phyloP scores from a whole-genome alignment of 805 yeast species.

The Yarrowia deformans region DNA sequence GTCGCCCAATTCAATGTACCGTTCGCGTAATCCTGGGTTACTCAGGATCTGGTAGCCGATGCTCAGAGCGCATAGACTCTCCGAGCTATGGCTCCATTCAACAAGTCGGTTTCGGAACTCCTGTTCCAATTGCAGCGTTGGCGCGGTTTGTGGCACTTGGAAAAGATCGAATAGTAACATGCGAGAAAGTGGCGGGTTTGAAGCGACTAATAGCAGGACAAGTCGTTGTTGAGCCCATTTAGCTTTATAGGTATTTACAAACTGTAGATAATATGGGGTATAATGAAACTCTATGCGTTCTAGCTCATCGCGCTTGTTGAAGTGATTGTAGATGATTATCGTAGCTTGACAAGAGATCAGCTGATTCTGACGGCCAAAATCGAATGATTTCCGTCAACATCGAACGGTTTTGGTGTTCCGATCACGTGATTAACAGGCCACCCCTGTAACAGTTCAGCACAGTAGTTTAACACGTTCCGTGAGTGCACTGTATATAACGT shows the following conservation, averaged over 20 bases:
- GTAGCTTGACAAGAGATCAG: background rate
- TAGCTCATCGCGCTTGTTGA: slow-evolving; percentile 1
- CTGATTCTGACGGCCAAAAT: background rate
- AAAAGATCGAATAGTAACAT: slow-evolving; percentile 21
- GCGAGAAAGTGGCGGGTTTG: background rate
- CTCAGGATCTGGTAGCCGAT: slow-evolving; percentile 19
- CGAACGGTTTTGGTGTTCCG: no score
- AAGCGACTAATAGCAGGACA: background rate
- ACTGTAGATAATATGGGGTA: slow-evolving; percentile 25
- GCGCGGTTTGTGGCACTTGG: background rate
- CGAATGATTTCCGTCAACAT: background rate
- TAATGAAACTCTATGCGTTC: slow-evolving; percentile 5
- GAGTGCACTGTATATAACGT: background rate
- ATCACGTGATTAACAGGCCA: no score
- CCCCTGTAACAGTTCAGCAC: no score
- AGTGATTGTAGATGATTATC: no score
- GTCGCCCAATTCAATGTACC: slow-evolving; percentile 10
- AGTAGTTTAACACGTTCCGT: no score
- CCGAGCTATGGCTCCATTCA: slow-evolving; percentile 27
- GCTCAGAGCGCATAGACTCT: slow-evolving; percentile 21
- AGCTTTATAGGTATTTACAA: slow-evolving; percentile 5
- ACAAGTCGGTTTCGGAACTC: slow-evolving; percentile 15
- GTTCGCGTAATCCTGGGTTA: slow-evolving; percentile 10
- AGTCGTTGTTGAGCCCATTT: slow-evolving; percentile 7
- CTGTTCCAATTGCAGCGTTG: slow-evolving; percentile 20